Percentiles rank a stretch among this genome's conserved stretches.
Evolutionary conservation across 2,329 filamentous ascomycete genomes (phyloP).

Genomic region (Fusarium sp.): DNA sequence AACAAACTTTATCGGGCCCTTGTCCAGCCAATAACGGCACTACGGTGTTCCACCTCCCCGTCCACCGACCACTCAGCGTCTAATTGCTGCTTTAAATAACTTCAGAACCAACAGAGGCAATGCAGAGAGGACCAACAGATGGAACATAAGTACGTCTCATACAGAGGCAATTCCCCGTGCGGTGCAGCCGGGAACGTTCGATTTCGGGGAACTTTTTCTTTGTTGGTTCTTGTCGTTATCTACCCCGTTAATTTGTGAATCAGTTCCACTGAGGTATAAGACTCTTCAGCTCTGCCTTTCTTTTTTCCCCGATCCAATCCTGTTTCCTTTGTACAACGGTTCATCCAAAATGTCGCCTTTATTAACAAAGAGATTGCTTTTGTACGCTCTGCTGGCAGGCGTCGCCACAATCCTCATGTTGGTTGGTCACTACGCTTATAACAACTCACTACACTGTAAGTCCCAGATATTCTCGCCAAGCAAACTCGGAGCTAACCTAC

Average conservation of each 20-base stretch:
- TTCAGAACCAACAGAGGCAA: not conserved
- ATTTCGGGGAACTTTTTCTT: not conserved
- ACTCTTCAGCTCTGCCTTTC: not conserved
- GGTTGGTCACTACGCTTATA: not conserved
- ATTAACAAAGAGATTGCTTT: not conserved
- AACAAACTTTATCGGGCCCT: not conserved
- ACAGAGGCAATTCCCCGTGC: not conserved
- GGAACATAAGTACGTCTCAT: not conserved
- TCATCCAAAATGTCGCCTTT: not conserved
- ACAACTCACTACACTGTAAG: not conserved
- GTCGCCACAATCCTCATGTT: not conserved
- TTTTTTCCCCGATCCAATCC: not conserved
- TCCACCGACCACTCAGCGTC: not conserved
- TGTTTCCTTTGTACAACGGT: not conserved
- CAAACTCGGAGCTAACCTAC: not conserved
- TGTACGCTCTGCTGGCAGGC: not conserved
- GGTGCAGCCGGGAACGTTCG: not conserved
- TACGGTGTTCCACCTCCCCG: not conserved
- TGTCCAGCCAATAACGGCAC: not conserved
- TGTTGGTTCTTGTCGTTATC: not conserved
- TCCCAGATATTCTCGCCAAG: not conserved
- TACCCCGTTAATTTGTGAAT: not conserved
- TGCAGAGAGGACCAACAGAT: not conserved
- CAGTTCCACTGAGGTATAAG: not conserved
- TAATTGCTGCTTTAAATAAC: not conserved